phyloP scores from a whole-genome alignment of 805 yeast genomes.

The Wickerhamiella azymoides region DNA sequence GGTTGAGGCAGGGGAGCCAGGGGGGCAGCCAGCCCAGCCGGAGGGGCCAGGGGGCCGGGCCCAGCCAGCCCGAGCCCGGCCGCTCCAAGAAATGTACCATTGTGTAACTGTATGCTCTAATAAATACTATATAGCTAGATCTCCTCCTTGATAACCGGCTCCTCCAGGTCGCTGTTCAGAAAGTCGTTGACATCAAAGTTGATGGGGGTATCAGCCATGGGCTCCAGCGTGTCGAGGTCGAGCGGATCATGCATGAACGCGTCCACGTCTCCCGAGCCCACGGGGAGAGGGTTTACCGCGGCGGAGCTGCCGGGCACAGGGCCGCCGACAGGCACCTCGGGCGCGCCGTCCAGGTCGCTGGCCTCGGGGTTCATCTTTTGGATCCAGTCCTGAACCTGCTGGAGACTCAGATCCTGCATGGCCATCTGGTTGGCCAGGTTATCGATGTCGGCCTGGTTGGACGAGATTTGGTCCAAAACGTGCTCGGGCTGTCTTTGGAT shows the following conservation, averaged over 20 bases:
- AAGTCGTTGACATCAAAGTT: conserved; percentile 19
- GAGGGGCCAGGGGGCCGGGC: neutral
- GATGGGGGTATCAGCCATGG: conserved; percentile 1
- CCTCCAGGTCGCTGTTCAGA: conserved; percentile 10
- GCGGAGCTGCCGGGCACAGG: neutral
- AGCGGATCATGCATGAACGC: neutral
- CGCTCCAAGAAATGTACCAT: neutral
- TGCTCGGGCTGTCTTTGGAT: neutral
- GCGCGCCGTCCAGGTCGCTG: too few species aligned
- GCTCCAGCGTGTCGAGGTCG: neutral
- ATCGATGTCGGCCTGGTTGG: conserved; percentile 15
- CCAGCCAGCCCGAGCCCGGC: neutral
- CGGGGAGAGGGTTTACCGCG: too few species aligned
- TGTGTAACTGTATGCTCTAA: neutral
- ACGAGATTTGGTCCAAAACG: neutral
- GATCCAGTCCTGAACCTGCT: conserved; percentile 24
- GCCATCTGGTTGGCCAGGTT: conserved; percentile 18
- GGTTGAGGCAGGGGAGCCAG: neutral
- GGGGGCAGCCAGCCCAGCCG: neutral
- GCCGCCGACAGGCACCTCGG: too few species aligned
- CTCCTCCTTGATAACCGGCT: conserved; percentile 6
- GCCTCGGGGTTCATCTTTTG: conserved; percentile 8
- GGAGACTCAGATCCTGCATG: conserved; percentile 20
- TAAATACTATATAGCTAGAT: conserved; percentile 1
- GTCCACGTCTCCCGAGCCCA: neutral